A percentile compares a stretch with the other conserved stretches of the same genome.
Conservation (phyloP, 768 basidiomycete species). For the Lenzites betulinus region DNA sequence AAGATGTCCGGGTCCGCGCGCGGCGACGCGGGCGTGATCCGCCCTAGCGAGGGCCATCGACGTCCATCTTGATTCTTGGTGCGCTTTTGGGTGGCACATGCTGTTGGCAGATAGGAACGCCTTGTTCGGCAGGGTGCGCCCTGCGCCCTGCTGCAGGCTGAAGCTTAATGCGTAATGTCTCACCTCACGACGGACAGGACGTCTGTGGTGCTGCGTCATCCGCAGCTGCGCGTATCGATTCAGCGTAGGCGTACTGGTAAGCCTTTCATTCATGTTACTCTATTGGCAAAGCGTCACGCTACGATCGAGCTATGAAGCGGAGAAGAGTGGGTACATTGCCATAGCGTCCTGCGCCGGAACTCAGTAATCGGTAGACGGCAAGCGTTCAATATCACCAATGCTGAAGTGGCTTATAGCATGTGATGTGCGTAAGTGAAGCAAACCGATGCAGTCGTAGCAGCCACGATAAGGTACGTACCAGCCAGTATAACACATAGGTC, state of each 20-base stretch:
- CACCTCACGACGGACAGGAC: slow-evolving; percentile 4
- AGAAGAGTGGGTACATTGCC: background rate
- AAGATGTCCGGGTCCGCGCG: background rate
- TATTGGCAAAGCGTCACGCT: slow-evolving; percentile 3
- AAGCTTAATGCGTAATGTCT: slow-evolving; percentile 9
- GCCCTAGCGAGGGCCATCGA: background rate
- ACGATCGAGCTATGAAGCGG: background rate
- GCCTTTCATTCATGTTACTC: background rate
- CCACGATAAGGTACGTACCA: too few relatives aligned
- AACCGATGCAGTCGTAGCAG: too few relatives aligned
- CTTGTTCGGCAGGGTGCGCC: background rate
- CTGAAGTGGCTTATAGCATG: too few relatives aligned
- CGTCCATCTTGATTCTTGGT: too few relatives aligned
- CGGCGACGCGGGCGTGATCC: background rate
- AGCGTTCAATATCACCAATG: too few relatives aligned
- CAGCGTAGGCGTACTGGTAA: background rate
- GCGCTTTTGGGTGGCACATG: background rate
- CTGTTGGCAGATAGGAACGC: background rate
- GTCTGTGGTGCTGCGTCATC: background rate
- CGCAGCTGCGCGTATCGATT: background rate
- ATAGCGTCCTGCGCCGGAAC: too few relatives aligned
- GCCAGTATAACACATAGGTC: too few relatives aligned
- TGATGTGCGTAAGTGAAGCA: too few relatives aligned
- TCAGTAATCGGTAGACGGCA: too few relatives aligned
- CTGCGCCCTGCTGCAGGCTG: background rate